phyloP scores from a whole-genome alignment of 2,329 filamentous ascomycete species.

The Mollisiaceae sp. region DNA sequence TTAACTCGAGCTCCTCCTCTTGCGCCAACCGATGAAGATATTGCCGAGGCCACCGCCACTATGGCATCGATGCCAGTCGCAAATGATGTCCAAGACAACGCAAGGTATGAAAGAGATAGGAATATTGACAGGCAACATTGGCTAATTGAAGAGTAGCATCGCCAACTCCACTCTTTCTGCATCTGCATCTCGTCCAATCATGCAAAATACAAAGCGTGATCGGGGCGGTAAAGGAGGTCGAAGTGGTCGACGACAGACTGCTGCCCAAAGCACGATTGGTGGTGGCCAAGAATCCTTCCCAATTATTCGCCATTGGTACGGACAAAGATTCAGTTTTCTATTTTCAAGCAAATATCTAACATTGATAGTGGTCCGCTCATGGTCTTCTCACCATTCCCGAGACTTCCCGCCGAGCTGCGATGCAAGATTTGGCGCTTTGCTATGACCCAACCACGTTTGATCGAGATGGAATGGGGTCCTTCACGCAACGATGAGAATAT shows the following conservation, averaged over 20 bases:
- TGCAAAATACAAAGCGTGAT: too few relatives aligned
- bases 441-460: slow-evolving; percentile 1
- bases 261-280: too few relatives aligned
- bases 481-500: slow-evolving; percentile 1
- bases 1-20: neutral
- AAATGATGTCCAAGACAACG: neutral
- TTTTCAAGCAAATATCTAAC: neutral
- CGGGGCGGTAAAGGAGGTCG: too few relatives aligned
- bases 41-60: neutral
- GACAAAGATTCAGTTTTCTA: too few relatives aligned
- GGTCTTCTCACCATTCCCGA: neutral
- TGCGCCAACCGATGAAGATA: neutral
- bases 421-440: neutral
- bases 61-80: neutral
- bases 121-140: too few relatives aligned
- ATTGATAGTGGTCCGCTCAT: neutral
- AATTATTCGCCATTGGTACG: too few relatives aligned
- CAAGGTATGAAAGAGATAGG: neutral
- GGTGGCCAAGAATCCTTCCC: too few relatives aligned
- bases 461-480: slow-evolving; percentile 10
- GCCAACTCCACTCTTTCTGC: too few relatives aligned
- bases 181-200: too few relatives aligned
- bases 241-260: too few relatives aligned
- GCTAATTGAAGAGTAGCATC: too few relatives aligned
- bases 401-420: neutral